A percentile compares a stretch with the other conserved stretches of the same genome.
These are phyloP conservation scores for Paratinospora sagittata DNA, from an alignment of 164 flowering plant species.

Conservation along the genomic window DNA sequence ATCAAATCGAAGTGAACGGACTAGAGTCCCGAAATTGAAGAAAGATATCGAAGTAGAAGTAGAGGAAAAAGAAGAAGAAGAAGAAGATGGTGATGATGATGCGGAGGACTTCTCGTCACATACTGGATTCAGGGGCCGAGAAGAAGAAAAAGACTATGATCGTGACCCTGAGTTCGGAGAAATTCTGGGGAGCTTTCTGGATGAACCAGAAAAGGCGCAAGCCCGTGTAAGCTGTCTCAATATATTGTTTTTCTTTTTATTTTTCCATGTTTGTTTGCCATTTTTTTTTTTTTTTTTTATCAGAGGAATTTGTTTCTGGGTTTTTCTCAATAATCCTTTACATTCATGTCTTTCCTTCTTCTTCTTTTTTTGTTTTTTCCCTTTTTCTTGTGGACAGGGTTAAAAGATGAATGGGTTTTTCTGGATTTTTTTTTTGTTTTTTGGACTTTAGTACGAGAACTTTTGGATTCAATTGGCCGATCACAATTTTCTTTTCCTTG, in stretches of 20 bases:
- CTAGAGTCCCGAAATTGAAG: slow-evolving; percentile 5
- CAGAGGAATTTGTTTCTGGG: neutral
- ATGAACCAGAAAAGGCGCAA: slow-evolving; percentile 66
- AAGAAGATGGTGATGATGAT: slow-evolving; percentile 13
- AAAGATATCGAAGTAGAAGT: slow-evolving; percentile 12
- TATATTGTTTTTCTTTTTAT: too few relatives aligned
- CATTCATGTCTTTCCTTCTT: too few relatives aligned
- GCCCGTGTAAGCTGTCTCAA: slow-evolving; percentile 35
- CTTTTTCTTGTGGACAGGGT: too few relatives aligned
- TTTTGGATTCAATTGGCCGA: too few relatives aligned
- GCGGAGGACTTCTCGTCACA: slow-evolving; percentile 18
- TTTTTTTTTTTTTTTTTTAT: neutral
- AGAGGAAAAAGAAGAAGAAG: neutral
- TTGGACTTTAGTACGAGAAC: neutral
- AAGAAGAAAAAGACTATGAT: slow-evolving; percentile 56
- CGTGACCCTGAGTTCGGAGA: slow-evolving; percentile 84
- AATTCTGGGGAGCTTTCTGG: slow-evolving; percentile 58
- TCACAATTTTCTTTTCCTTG: too few relatives aligned
- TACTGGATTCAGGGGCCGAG: slow-evolving; percentile 30
- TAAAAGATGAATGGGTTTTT: neutral
- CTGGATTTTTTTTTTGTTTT: neutral
- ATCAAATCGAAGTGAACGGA: slow-evolving; percentile 6
- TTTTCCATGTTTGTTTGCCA: neutral
- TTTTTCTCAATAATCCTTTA: neutral
- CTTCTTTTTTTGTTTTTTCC: neutral